Conservation (phyloP, 2,329 filamentous ascomycete genomes). For the Aspergillus chevalieri region DNA sequence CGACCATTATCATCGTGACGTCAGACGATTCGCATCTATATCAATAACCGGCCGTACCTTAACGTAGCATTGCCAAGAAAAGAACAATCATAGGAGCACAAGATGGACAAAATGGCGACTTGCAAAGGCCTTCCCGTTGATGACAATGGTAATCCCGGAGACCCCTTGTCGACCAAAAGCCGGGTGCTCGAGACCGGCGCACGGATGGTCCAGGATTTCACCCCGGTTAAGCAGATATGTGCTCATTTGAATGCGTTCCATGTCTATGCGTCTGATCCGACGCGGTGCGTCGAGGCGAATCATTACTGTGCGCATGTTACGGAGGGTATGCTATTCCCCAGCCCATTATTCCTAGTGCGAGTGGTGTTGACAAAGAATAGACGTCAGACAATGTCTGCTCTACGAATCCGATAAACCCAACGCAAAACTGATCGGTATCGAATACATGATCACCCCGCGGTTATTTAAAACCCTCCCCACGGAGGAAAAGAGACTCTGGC, state of each 20-base stretch:
- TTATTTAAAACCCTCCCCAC: conserved; percentile 61
- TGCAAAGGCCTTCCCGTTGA: conserved; percentile 3
- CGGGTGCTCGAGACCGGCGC: conserved; percentile 35
- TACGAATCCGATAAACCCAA: conserved; percentile 65
- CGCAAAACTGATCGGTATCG: conserved; percentile 72
- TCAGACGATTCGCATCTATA: conserved; percentile 12
- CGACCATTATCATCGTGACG: conserved; percentile 23
- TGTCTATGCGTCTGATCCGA: conserved; percentile 67
- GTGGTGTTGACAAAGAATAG: conserved; percentile 28
- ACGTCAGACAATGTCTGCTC: conserved; percentile 77
- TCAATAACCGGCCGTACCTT: neutral
- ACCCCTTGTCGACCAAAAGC: conserved; percentile 29
- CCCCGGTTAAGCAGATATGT: conserved; percentile 67
- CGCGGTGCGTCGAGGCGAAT: conserved; percentile 66
- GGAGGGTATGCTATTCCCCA: conserved; percentile 37
- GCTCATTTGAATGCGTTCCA: conserved; percentile 86
- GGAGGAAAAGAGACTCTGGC: conserved; percentile 71
- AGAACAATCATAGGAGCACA: neutral
- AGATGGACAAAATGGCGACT: conserved; percentile 5
- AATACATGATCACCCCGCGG: conserved; percentile 74
- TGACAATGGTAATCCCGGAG: conserved; percentile 20
- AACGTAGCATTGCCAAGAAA: neutral
- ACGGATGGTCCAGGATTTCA: conserved; percentile 46
- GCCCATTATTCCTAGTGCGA: neutral
- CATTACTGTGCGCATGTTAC: conserved; percentile 79